Evolutionary conservation across 257 asterid species (phyloP), one percentile per base, ranked within the genome.

Genomic region (Cinchona pubescens): DNA sequence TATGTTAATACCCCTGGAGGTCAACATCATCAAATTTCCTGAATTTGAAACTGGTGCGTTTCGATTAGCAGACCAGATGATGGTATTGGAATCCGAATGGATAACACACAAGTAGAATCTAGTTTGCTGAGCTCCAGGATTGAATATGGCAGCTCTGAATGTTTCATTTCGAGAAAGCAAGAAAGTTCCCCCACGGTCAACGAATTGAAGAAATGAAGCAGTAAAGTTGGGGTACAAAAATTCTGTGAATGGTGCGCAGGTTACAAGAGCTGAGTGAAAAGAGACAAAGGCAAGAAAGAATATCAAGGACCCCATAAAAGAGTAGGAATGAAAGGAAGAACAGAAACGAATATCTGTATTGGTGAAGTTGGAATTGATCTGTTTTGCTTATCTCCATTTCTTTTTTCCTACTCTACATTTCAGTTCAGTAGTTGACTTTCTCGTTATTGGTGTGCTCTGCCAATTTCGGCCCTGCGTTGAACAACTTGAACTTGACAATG

Each of bases 1-100:
- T 35, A 92, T 67, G 35, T 66, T 65, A 19, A 92, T 70, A 14
- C 94, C 94, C 6, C 42, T 43, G 8, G 38, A 18, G 60, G 92
- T 83, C 9, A 92, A 67, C 13, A 55, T 46, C 79, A 88, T 66
- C 35, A n/a, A n/a, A n/a, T 42, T 51, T 32, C 90, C 96, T 0
- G 89, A 82, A 7, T 74, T 60, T 0, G 91, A 88, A 2, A 87
- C 82, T 5, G 97, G 86, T 2, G 83, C 72, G 68, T 87, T 79
- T 0, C 91, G 92, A 76, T 91, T 93, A 5, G 95, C 98, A 19
- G 96, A 84, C 91, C 97, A 93, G 35, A 85, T 74, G 65, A 93
- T 45, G 1, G 85, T 59, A 79, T 88, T 72, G 13, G 98, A 91
- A 18, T 59, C 81, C 7, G 78, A 77, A n/a, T 91, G 97, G 76